Evolutionary conservation across 257 asterid genomes (phyloP), one percentile per base, ranked within the genome.

Genomic region (Capsicum chinense): DNA sequence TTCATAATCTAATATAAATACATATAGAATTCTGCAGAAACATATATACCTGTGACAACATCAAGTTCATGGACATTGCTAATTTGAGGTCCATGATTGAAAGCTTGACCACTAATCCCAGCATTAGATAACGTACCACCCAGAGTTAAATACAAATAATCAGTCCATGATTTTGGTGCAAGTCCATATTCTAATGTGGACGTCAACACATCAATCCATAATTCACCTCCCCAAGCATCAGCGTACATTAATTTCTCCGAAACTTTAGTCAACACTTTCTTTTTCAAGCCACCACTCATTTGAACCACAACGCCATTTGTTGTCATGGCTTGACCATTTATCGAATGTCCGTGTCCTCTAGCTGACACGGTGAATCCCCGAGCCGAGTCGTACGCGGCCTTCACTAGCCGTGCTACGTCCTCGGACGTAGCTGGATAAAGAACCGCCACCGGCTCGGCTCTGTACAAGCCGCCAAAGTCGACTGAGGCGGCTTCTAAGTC

Each of bases 121-220:
- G 93, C 98, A 87, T 94, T 94, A 35, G 97, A 93, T 85, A 94
- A 85, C 0, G 98, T 94, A 83, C 98, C 98, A 0, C 98, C 98
- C 12, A 94, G 97, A 1, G 97, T 92, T 78, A 94, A 94, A 89
- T 94, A 92, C 97, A 94, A 89, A 89, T 94, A 94, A 66, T 94
- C 98, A 0, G 98, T 94, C 98, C 98, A 94, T 39, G 98, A 94
- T 70, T 91, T 93, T 3, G 98, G 97, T 60, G 96, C 94, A 69
- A 94, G 95, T 57, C 97, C 98, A 78, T 91, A 82, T 73, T 87
- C 87, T 80, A 94, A 68, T 52, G 93, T 91, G 85, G 90, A 88
- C 86, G 50, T 87, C 79, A 94, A 81, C 67, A 94, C 96, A 88
- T 94, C 98, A 56, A 92, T 89, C 98, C 98, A 94, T 0, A 92